Evolutionary conservation across 805 yeast genomes (phyloP), one percentile per base, ranked within the genome.

Genomic region (Schizosaccharomyces japonicus): DNA sequence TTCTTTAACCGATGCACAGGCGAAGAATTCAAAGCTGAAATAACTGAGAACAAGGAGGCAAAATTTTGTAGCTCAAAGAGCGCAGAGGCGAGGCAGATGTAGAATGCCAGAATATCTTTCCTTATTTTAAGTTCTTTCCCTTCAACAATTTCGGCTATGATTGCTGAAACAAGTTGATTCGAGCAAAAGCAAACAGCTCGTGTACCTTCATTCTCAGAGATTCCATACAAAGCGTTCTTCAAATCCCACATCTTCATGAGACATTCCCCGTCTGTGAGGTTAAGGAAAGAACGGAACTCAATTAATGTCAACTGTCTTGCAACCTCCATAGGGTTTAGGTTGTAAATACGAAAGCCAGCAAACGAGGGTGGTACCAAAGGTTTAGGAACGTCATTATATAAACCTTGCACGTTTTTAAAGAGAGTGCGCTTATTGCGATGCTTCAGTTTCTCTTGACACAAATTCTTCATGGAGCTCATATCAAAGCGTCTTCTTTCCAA

Each of bases 1-100:
- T 75, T 78, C 56, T 77, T 78, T 55, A 87, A 67, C 50, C 96
- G 66, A 58, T 79, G 82, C 47, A 87, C 73, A 11, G 94, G 85
- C 0, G 95, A 80, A 1, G 94, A 78, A 53, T 78, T 76, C 36
- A 87, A 64, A 0, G 94, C 94, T 19, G 93, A 79, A 19, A 85
- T 73, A 44, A 87, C 75, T 1, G 95, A 95, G 4, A 95, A 85
- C 90, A 87, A 79, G 4, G 92, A 76, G 7, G 92, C 78, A 58
- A 75, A 87, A 59, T 87, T 87, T 57, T 82, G 80, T 55, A 80
- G 63, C 49, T 68, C 71, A 28, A 80, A 68, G 56, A 94, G 75
- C 55, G 74, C 72, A 51, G 79, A 84, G 1, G 95, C 93, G 28
- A 82, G 80, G 29, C 69, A 69, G 34, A 87, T 79, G 58, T 82